Percentiles rank a stretch among this genome's conserved stretches.
phyloP scores from a whole-genome alignment of 75 land plant species.

The Sequoia sempervirens region DNA sequence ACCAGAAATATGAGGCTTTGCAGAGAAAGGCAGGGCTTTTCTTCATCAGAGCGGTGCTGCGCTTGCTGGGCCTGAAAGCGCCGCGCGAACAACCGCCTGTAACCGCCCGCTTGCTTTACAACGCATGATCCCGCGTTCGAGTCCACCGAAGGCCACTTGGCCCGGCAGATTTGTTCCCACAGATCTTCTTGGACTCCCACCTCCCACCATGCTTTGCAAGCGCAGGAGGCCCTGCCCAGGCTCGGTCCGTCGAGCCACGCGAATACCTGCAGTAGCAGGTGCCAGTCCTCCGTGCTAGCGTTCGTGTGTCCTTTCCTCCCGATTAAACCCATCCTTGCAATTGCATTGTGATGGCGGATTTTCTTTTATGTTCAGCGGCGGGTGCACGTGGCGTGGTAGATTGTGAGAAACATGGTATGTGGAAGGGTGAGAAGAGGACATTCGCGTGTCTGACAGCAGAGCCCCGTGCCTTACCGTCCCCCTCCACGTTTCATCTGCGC shows the following conservation, averaged over 20 bases:
- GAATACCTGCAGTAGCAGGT: not conserved
- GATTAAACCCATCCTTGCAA: too few species aligned
- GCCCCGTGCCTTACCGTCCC: too few species aligned
- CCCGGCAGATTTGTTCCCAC: not conserved
- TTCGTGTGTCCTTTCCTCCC: too few species aligned
- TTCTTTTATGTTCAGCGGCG: too few species aligned
- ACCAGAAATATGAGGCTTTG: not conserved
- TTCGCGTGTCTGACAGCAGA: too few species aligned
- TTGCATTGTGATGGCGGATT: too few species aligned
- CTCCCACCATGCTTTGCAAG: not conserved
- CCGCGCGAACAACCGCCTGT: not conserved
- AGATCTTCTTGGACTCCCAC: not conserved
- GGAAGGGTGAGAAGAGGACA: too few species aligned
- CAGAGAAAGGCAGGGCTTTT: not conserved
- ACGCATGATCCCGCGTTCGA: not conserved
- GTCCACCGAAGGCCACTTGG: not conserved
- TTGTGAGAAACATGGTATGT: too few species aligned
- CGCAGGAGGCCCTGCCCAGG: not conserved
- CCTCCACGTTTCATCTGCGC: too few species aligned
- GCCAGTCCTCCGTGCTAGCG: not conserved
- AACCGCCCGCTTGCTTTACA: not conserved
- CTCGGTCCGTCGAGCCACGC: not conserved
- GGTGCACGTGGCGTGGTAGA: too few species aligned
- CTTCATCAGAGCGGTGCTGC: not conserved
- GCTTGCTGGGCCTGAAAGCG: not conserved